phyloP scores from a whole-genome alignment of 1,284 basidiomycete genomes.

The Anthracocystis setariae region DNA sequence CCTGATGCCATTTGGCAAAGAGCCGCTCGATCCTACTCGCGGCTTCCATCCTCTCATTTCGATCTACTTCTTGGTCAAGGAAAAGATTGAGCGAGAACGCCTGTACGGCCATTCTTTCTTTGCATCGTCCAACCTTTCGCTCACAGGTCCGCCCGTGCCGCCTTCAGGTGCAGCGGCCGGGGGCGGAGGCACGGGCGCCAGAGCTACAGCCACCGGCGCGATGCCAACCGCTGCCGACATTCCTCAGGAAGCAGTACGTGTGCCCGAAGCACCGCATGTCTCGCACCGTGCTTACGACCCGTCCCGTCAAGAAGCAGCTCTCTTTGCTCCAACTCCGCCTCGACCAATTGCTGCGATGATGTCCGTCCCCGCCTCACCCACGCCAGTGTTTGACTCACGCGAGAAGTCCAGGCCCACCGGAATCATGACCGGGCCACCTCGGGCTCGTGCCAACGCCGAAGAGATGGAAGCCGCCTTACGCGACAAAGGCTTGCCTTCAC shows the following conservation, averaged over 20 bases:
- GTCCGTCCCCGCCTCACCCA: constrained; percentile 42
- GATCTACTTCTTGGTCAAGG: constrained; percentile 93
- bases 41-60: constrained; percentile 95
- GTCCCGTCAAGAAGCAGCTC: constrained; percentile 38
- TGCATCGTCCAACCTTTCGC: constrained; percentile 83
- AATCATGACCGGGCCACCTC: constrained; percentile 63
- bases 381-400: constrained; percentile 66
- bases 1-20: constrained; percentile 59
- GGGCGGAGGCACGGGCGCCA: constrained; percentile 17
- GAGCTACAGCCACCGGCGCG: constrained; percentile 27
- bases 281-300: constrained; percentile 57
- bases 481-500: constrained; percentile 47
- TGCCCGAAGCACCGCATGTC: constrained; percentile 61
- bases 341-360: constrained; percentile 28
- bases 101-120: constrained; percentile 94
- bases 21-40: constrained; percentile 80
- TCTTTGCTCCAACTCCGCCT: constrained; percentile 29
- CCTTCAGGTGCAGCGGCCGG: constrained; percentile 12
- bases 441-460: constrained; percentile 61
- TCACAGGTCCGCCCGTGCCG: constrained; percentile 52
- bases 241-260: constrained; percentile 60
- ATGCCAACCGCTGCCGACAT: constrained; percentile 67
- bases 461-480: constrained; percentile 61
- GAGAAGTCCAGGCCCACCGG: constrained; percentile 63
- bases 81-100: constrained; percentile 91